A percentile compares a stretch with the other conserved stretches of the same genome.
Conservation (phyloP, 1,284 basidiomycete genomes). For the Boletus mariae region DNA sequence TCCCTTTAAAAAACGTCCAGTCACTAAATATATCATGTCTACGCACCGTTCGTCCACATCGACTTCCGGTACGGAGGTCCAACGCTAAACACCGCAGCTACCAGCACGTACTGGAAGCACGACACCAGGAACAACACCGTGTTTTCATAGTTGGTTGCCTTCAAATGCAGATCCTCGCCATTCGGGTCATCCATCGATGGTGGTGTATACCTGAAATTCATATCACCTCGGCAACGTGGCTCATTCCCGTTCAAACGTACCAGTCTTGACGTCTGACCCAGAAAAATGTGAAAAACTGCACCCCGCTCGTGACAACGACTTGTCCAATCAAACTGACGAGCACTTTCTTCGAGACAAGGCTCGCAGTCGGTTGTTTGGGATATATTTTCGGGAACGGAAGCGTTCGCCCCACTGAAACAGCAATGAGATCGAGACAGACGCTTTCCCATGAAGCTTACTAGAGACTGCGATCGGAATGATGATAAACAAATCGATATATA, state of each 20-base stretch:
- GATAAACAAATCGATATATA: slow-evolving; percentile 97
- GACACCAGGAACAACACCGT: slow-evolving; percentile 90
- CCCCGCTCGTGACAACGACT: slow-evolving; percentile 79
- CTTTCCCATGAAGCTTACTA: slow-evolving; percentile 53
- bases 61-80: slow-evolving; percentile 94
- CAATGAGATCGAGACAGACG: slow-evolving; percentile 10
- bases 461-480: slow-evolving; percentile 96
- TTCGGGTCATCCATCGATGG: slow-evolving; percentile 50
- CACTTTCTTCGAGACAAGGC: slow-evolving; percentile 94
- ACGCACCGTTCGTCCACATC: slow-evolving; percentile 91
- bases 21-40: not conserved
- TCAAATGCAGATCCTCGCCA: slow-evolving; percentile 67
- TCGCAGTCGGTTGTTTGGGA: slow-evolving; percentile 92
- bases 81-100: slow-evolving; percentile 96
- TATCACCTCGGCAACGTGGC: slow-evolving; percentile 1
- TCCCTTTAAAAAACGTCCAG: slow-evolving; percentile 8
- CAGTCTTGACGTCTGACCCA: slow-evolving; percentile 87
- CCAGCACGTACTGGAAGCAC: slow-evolving; percentile 97
- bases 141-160: slow-evolving; percentile 94
- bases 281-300: slow-evolving; percentile 87
- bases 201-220: slow-evolving; percentile 53
- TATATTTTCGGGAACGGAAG: slow-evolving; percentile 85
- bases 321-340: slow-evolving; percentile 93
- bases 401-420: slow-evolving; percentile 82
- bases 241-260: slow-evolving; percentile 36